phyloP scores from a whole-genome alignment of 2,329 filamentous ascomycete genomes.

The Nigrospora sphaerica region DNA sequence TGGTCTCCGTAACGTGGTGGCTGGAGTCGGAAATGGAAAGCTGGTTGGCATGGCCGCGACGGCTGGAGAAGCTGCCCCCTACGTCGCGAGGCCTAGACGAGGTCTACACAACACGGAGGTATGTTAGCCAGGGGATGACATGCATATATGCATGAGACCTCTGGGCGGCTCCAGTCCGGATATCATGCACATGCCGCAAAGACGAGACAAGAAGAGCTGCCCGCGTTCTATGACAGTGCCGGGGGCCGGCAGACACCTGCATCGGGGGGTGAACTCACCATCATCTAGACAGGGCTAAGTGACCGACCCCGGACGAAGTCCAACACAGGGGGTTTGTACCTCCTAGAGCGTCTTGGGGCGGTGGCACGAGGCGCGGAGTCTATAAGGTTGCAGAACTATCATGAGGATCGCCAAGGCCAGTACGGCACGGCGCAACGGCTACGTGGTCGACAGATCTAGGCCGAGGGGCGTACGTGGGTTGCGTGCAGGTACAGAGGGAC shows the following conservation, averaged over 20 bases:
- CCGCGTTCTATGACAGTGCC: not conserved
- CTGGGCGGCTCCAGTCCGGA: too few relatives aligned
- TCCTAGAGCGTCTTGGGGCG: not conserved
- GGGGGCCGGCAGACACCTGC: not conserved
- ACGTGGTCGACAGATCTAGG: not conserved
- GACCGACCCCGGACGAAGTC: conserved; percentile 3
- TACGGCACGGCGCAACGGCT: not conserved
- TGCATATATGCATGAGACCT: not conserved
- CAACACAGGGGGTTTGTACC: conserved; percentile 3
- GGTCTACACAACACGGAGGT: conserved; percentile 32
- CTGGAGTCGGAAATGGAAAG: conserved; percentile 75
- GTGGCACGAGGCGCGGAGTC: conserved; percentile 7
- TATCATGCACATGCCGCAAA: too few relatives aligned
- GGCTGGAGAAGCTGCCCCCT: conserved; percentile 49
- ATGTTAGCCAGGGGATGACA: not conserved
- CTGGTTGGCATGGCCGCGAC: conserved; percentile 51
- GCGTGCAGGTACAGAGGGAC: too few relatives aligned
- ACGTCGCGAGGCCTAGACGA: conserved; percentile 51
- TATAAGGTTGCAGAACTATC: conserved; percentile 5
- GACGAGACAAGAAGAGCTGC: too few relatives aligned
- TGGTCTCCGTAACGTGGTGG: conserved; percentile 91
- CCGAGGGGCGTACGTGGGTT: too few relatives aligned
- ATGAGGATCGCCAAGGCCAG: conserved; percentile 5
- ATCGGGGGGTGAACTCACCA: conserved; percentile 3
- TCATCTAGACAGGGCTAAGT: conserved; percentile 6